Evolutionary conservation across 2,329 filamentous ascomycete species (phyloP).

Genomic region (Calonectria naviculata): DNA sequence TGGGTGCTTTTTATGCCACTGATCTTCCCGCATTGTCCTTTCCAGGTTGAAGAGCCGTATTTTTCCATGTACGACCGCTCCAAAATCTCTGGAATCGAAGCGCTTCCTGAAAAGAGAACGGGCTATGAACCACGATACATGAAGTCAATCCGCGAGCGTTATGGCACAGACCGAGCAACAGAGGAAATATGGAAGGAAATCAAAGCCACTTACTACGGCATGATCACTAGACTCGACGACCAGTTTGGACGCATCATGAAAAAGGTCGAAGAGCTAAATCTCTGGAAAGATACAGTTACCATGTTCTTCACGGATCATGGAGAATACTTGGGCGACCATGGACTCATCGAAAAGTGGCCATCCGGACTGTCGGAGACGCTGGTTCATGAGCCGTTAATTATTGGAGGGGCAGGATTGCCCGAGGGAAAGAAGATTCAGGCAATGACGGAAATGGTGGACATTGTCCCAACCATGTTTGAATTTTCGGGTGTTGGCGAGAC

Average conservation of each 20-base stretch:
- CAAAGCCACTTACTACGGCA: constrained; percentile 58
- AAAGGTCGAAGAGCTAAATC: constrained; percentile 44
- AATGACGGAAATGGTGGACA: constrained; percentile 58
- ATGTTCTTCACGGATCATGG: constrained; percentile 59
- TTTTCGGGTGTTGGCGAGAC: constrained; percentile 49
- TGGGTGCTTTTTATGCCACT: constrained; percentile 57
- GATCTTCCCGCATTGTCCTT: constrained; percentile 58
- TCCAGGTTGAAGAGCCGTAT: constrained; percentile 59
- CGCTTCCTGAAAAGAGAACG: constrained; percentile 41
- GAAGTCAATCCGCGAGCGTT: constrained; percentile 49
- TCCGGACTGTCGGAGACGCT: constrained; percentile 55
- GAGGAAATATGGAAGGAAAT: constrained; percentile 56
- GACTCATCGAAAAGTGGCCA: constrained; percentile 61
- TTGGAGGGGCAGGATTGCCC: constrained; percentile 54
- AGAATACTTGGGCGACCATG: constrained; percentile 59
- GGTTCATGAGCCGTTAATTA: constrained; percentile 55
- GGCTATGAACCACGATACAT: constrained; percentile 57
- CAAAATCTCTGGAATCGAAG: constrained; percentile 31
- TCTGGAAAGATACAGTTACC: constrained; percentile 53
- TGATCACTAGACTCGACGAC: constrained; percentile 57
- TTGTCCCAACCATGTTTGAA: constrained; percentile 56
- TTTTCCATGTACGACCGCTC: constrained; percentile 57
- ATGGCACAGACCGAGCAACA: constrained; percentile 53
- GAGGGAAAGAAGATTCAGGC: constrained; percentile 43
- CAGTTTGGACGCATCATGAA: constrained; percentile 56